Evolutionary conservation across 2,329 filamentous ascomycete genomes (phyloP).

Genomic region (Aspergillus sclerotialis): DNA sequence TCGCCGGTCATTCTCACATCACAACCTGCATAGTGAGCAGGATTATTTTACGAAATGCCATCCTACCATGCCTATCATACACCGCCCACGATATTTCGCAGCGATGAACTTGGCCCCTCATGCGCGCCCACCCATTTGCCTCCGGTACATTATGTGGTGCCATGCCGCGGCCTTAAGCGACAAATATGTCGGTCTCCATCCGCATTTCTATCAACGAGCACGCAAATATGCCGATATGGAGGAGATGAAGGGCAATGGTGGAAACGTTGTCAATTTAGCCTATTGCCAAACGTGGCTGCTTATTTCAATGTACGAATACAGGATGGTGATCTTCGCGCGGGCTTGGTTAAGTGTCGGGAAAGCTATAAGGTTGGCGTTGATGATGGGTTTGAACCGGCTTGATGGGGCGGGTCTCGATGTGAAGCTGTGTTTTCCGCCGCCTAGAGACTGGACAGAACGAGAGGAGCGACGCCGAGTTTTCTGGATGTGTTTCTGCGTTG

Average conservation of each 20-base stretch:
- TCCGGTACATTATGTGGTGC: slow-evolving; percentile 96
- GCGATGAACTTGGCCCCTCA: slow-evolving; percentile 84
- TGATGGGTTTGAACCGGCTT: slow-evolving; percentile 86
- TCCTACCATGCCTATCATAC: slow-evolving; percentile 78
- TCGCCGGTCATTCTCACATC: slow-evolving; percentile 8
- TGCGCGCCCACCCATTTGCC: slow-evolving; percentile 75
- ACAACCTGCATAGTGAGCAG: slow-evolving; percentile 52
- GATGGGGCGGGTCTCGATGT: slow-evolving; percentile 80
- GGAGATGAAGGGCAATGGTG: slow-evolving; percentile 86
- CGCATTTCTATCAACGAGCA: slow-evolving; percentile 82
- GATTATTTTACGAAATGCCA: slow-evolving; percentile 91
- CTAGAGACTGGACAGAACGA: slow-evolving; percentile 87
- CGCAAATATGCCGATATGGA: slow-evolving; percentile 87
- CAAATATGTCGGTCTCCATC: slow-evolving; percentile 70
- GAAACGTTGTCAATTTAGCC: slow-evolving; percentile 75
- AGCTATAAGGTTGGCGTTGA: slow-evolving; percentile 72
- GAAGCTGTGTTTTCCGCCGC: slow-evolving; percentile 80
- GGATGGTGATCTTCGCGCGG: slow-evolving; percentile 92
- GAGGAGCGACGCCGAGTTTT: slow-evolving; percentile 90
- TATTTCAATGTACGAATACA: slow-evolving; percentile 82
- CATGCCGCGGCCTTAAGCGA: slow-evolving; percentile 78
- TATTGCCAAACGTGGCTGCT: slow-evolving; percentile 82
- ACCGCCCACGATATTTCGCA: slow-evolving; percentile 77
- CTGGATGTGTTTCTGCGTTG: slow-evolving; percentile 87
- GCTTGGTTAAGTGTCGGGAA: slow-evolving; percentile 90